Base-by-base conservation (phyloP, 352 stramenopile species). In the Pythium dissimile region DNA sequence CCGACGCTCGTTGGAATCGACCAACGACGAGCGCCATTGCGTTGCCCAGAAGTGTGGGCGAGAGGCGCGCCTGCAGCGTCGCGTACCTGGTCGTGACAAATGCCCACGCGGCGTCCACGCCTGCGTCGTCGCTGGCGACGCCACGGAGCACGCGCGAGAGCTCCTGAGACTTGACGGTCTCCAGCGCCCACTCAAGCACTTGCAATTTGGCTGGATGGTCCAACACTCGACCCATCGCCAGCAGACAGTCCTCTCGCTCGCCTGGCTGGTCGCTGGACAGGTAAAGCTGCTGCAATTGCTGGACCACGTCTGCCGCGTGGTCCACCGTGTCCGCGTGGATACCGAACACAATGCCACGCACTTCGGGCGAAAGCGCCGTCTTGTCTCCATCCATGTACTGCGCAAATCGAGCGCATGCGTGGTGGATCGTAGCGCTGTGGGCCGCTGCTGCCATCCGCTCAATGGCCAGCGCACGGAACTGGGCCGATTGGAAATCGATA, bases 101-200 rank as follows among this genome's bases (percentile, higher is more conserved):
- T n/a, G n/a, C n/a, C n/a, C n/a, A n/a, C n/a, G n/a, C n/a, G n/a
- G n/a, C n/a, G n/a, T n/a, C n/a, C n/a, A n/a, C n/a, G n/a, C n/a
- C n/a, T n/a, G n/a, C n/a, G n/a, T n/a, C n/a, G n/a, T n/a, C n/a
- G n/a, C n/a, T n/a, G n/a, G n/a, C 81, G 31, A 93, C 71, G 28
- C 78, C 80, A 9, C 27, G 57, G 47, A 94, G 76, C 2, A 76
- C 59, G 4, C 45, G 53, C n/a, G 67, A 57, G 32, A 86, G 78
- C 35, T 94, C 77, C 54, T 92, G 80, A 20, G 68, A 66, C 0
- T 77, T 75, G 15, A 90, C 30, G 18, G 73, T 73, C 20, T 72
- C 66, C 2, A 95, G 49, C 3, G 77, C 71, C 75, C 79, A 95
- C 44, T 90, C 72, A 21, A 95, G 68, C 7, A 86, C 71, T 39